phyloP scores from a whole-genome alignment of 495 filamentous ascomycete species.

The Aspergillus indologenus region DNA sequence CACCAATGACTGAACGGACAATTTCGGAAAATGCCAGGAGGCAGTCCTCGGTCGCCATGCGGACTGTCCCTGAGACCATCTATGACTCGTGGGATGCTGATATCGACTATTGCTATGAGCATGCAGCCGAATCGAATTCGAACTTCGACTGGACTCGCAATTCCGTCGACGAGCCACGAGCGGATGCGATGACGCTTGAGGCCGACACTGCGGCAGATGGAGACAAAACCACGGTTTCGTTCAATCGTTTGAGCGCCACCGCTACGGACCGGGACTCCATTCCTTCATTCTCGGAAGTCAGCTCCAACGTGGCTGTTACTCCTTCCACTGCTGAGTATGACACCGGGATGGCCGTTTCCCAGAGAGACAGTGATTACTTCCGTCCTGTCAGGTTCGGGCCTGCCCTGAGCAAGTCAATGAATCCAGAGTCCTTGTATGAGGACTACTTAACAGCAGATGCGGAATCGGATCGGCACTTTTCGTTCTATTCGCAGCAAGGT shows the following conservation, averaged over 20 bases:
- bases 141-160: constrained; percentile 80
- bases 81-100: constrained; percentile 85
- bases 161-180: constrained; percentile 34
- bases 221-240: constrained; percentile 5
- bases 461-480: constrained; percentile 45
- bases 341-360: constrained; percentile 21
- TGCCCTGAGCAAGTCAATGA: constrained; percentile 32
- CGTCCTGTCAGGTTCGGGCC: constrained; percentile 33
- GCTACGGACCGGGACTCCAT: constrained; percentile 39
- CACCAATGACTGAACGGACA: constrained; percentile 4
- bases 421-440: constrained; percentile 47
- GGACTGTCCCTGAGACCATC: constrained; percentile 26
- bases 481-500: constrained; percentile 37
- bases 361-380: constrained; percentile 34
- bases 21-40: constrained; percentile 1
- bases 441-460: constrained; percentile 47
- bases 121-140: constrained; percentile 84
- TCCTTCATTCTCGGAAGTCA: constrained; percentile 36
- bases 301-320: constrained; percentile 34
- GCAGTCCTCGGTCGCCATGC: constrained; percentile 11
- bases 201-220: constrained; percentile 15
- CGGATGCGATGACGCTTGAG: constrained; percentile 19
- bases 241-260: constrained; percentile 30
- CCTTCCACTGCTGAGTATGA: constrained; percentile 34
- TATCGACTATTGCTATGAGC: constrained; percentile 92